Evolutionary conservation across 371 early-diverging fungal species (phyloP).

Genomic region (Mucor piriformis): DNA sequence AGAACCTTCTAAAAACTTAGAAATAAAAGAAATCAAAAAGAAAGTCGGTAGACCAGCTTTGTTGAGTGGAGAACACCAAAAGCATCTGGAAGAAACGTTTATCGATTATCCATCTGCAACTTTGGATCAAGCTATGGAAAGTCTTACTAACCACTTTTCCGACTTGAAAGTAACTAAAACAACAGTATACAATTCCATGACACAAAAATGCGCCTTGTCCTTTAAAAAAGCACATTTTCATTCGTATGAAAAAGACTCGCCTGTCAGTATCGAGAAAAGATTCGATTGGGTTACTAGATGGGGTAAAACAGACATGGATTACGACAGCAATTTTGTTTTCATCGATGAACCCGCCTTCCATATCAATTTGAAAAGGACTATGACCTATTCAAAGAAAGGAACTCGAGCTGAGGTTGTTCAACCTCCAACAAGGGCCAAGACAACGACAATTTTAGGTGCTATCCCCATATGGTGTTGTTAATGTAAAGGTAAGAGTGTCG

Average conservation of each 20-base stretch:
- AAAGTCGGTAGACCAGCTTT: no score
- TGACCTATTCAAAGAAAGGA: conserved; percentile 32
- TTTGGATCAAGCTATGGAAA: conserved; percentile 5
- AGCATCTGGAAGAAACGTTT: no score
- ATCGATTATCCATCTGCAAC: no score
- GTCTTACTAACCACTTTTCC: conserved; percentile 1
- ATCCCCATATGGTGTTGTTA: conserved; percentile 5
- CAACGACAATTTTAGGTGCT: conserved; percentile 18
- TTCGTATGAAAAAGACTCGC: not conserved
- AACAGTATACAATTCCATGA: conserved; percentile 1
- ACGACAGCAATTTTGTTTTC: conserved; percentile 10
- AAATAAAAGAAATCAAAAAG: no score
- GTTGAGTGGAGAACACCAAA: no score
- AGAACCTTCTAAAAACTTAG: no score
- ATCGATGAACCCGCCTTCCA: conserved; percentile 15
- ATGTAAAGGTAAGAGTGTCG: conserved; percentile 15
- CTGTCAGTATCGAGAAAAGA: conserved; percentile 2
- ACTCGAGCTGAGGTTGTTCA: not conserved
- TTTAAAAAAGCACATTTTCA: conserved; percentile 6
- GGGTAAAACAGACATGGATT: conserved; percentile 10
- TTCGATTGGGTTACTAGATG: conserved; percentile 8
- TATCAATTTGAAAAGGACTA: conserved; percentile 16
- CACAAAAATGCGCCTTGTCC: conserved; percentile 1
- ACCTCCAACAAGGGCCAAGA: conserved; percentile 17
- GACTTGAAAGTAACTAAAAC: not conserved